phyloP scores from a whole-genome alignment of 2,329 filamentous ascomycete genomes.

The Trichophyton simii region DNA sequence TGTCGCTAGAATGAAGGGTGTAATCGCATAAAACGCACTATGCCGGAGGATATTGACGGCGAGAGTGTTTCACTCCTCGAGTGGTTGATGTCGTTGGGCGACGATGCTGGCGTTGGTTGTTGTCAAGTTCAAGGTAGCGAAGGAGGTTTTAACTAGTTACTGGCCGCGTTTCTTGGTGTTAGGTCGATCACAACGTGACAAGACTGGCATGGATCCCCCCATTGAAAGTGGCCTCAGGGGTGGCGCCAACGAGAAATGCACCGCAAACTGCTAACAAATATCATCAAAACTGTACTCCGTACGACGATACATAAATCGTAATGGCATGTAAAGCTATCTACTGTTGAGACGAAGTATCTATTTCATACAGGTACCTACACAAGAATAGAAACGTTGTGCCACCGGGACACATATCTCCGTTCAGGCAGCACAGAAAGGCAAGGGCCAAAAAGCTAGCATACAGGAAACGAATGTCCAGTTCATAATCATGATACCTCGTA shows the following conservation, averaged over 20 bases:
- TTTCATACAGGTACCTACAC: not conserved
- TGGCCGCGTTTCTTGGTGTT: not conserved
- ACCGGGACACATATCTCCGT: not conserved
- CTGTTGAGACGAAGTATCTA: not conserved
- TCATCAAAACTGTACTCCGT: not conserved
- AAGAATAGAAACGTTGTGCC: not conserved
- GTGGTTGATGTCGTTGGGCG: not conserved
- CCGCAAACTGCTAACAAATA: not conserved
- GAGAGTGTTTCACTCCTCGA: not conserved
- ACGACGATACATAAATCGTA: not conserved
- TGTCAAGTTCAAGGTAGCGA: not conserved
- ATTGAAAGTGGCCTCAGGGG: not conserved
- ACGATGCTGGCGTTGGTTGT: not conserved
- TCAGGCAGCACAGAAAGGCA: not conserved
- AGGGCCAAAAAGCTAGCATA: not conserved
- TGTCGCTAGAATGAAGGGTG: not conserved
- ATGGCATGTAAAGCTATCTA: not conserved
- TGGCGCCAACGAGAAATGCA: not conserved
- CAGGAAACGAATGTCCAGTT: not conserved
- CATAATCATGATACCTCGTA: not conserved
- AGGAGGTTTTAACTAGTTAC: not conserved
- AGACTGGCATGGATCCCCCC: not conserved
- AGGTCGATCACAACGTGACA: not conserved
- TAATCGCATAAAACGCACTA: not conserved
- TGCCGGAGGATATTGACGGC: not conserved